Evolutionary conservation across 495 filamentous ascomycete species (phyloP), one percentile per base, ranked within the genome.

Genomic region (Cercophora scortea): DNA sequence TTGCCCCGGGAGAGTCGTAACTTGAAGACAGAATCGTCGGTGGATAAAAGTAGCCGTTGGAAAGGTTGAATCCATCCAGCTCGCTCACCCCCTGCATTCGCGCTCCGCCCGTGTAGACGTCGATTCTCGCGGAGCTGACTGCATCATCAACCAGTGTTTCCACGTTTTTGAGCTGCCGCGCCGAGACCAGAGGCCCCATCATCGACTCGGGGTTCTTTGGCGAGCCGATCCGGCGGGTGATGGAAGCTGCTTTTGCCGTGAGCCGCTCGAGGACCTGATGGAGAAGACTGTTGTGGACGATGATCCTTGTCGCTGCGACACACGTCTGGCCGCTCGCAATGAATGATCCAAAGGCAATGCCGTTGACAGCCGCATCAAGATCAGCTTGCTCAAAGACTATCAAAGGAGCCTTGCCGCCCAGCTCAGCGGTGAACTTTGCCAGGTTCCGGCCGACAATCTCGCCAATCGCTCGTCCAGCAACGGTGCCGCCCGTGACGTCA

Each of bases 261-360:
- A 75, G 45, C 40, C 65, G 19, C 12, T 56, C 62, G 25, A 66
- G 47, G 39, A 81, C 68, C 19, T 59, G 52, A 3, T 70, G 58
- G 43, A 76, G 65, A 10, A 82, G 67, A 0, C 62, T 70, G 34
- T 68, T 61, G 39, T 83, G 71, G 34, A 81, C 78, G 34, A 83
- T 65, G 39, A 85, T 71, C 34, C 81, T 69, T 42, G 78, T 84
- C 13, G 79, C 79, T 2, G 80, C 79, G 12, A 84, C 75, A 53
- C 81, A 84, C 0, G 79, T 83, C 66, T 85, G 81, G 1, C 82
- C 82, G 53, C 76, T 81, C 0, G 78, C 78, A 15, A 82, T 72
- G 45, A 77, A 82, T 16, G 77, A 73, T n/a, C 75, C 79, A 48
- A 82, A 82, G 6, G 75, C 69, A 15, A 82, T 77, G 8, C 79